Evolutionary conservation across 495 filamentous ascomycete genomes (phyloP).

Genomic region (Ramalina intermedia): DNA sequence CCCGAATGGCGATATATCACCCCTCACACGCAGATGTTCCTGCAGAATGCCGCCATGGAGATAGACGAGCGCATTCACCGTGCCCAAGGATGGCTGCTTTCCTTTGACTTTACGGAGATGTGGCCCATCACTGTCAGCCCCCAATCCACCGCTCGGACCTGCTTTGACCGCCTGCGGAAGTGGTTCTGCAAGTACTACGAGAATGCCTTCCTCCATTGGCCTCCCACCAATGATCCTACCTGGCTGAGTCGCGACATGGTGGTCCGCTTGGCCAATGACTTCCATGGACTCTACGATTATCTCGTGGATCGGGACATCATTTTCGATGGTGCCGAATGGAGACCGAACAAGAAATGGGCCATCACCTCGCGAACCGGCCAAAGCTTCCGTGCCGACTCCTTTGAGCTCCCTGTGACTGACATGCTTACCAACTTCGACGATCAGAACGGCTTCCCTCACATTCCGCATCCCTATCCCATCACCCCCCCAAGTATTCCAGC

Average conservation of each 20-base stretch:
- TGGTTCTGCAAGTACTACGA: slow-evolving; percentile 21
- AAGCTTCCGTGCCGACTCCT: slow-evolving; percentile 44
- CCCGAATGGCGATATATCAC: slow-evolving; percentile 45
- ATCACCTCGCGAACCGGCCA: slow-evolving; percentile 39
- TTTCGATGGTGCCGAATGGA: slow-evolving; percentile 45
- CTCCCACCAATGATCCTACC: slow-evolving; percentile 26
- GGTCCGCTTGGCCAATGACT: slow-evolving; percentile 46
- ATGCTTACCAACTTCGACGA: slow-evolving; percentile 56
- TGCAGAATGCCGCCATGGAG: slow-evolving; percentile 46
- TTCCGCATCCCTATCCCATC: slow-evolving; percentile 55
- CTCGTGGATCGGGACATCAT: slow-evolving; percentile 53
- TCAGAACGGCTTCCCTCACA: slow-evolving; percentile 44
- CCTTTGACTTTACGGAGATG: slow-evolving; percentile 48
- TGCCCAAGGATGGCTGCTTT: slow-evolving; percentile 41
- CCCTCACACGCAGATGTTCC: slow-evolving; percentile 46
- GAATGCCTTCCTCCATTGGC: slow-evolving; percentile 26
- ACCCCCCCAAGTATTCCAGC: slow-evolving; percentile 30
- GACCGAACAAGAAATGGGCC: slow-evolving; percentile 41
- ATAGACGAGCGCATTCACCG: slow-evolving; percentile 46
- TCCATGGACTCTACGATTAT: slow-evolving; percentile 56
- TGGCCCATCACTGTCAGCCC: slow-evolving; percentile 45
- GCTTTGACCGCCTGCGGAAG: slow-evolving; percentile 22
- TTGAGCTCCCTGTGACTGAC: slow-evolving; percentile 48
- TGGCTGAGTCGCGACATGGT: slow-evolving; percentile 49
- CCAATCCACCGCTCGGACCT: slow-evolving; percentile 43